Base-by-base conservation (phyloP, 148 eudicot genomes). In the Diospyros lotus region DNA sequence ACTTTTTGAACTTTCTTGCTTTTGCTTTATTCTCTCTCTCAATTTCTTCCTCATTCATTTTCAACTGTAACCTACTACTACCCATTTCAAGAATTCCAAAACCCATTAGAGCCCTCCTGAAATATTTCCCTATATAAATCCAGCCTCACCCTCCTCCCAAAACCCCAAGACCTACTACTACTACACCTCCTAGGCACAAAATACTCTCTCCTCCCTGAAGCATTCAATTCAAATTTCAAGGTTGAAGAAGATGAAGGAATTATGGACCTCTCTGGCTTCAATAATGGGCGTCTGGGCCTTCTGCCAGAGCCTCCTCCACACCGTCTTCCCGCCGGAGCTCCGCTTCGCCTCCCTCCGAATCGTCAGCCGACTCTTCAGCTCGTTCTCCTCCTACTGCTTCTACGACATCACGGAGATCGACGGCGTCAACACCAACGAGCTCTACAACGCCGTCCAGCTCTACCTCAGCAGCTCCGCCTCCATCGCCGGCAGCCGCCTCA, bases 381-480 rank as follows among this genome's bases (percentile, higher is more conserved):
- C 80, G 80, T 89, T 84, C 84, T 93, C 98, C 5, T 41, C 86
- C 44, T 87, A 91, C 73, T 89, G 87, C 77, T 91, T 91, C 86
- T 93, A 85, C 78, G 98, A 93, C 80, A 93, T 93, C 55, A 91
- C 94, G 0, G 98, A 93, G 75, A 91, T 88, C 56, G 98, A 93
- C 79, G 98, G 98, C 70, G 98, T 93, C 7, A 91, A 89, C 84
- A 91, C 98, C 60, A 93, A 93, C 81, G 98, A 93, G 67, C 94
- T 93, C 51, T 93, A 93, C 84, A 88, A 87, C 85, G 88, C 98
- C 52, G 98, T 85, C 40, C 98, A 93, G 69, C 94, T 93, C 79
- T 91, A 93, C 81, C 81, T 91, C 0, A 79, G 85, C 79, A 74
- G 82, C 81, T 74, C 91, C 10, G 82, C 94, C 14, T 82, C 89